Base-by-base conservation (phyloP, 441 rosid species). In the Manihot esculenta region DNA sequence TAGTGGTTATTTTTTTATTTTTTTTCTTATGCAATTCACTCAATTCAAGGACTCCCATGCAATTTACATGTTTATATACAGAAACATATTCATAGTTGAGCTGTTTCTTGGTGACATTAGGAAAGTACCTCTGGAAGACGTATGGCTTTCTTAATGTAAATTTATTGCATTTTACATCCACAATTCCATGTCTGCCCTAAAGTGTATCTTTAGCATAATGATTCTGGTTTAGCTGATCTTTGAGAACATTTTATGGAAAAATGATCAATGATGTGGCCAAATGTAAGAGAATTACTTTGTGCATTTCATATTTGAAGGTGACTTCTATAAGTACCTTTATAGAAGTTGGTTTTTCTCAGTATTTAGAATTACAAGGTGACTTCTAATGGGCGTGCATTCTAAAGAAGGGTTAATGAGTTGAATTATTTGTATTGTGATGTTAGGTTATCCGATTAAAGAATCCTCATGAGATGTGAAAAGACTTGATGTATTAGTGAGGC, bases 281-380 rank as follows among this genome's bases (percentile, higher is more conserved):
- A 62, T 42, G 15, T 21, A 21, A 41, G 42, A 7, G 24, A 62
- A 62, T 62, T 11, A 58, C 15, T 5, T 15, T 14, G 21, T 30
- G 3, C 62, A 58, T 58, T 58, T 33, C 44, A 58, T 33, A 17
- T 8, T 17, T n/a, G 21, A 58, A 30, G 44, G 42, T 30, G 20
- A 58, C 42, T 58, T 51, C 55, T 48, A 7, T 7, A n/a, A 20
- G 41, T 2, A 7, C 41, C 41, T 6, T 35, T 35, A 5, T 35
- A 35, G 41, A 5, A 35, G 41, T 4, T 35, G 41, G 7, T 35
- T 35, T 35, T 6, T 35, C 41, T 35, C 41, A 30, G 7, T 35
- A 18, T 51, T 51, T n/a, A 51, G 24, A n/a, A 51, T 51, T 51
- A 51, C 26, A 58, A 33, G 62, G 62, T 58, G 62, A 58, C 42